phyloP scores from a whole-genome alignment of 2,329 filamentous ascomycete species.

The Blastomyces gilchristii region DNA sequence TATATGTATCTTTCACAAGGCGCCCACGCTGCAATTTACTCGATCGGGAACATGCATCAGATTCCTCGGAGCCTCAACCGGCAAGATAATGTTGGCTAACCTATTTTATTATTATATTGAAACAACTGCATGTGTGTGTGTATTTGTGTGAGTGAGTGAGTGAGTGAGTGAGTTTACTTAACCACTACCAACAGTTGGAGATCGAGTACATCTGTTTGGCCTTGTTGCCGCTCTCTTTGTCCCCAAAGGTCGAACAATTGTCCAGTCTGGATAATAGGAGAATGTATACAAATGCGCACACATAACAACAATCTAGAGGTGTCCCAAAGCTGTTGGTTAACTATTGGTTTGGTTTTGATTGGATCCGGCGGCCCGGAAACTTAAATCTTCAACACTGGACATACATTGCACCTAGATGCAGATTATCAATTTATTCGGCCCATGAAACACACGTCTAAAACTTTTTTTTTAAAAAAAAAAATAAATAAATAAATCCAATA shows the following conservation, averaged over 20 bases:
- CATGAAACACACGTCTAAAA: background rate
- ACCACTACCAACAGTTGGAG: background rate
- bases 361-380: background rate
- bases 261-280: background rate
- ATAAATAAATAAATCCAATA: background rate
- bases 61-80: background rate
- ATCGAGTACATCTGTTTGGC: background rate
- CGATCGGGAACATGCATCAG: background rate
- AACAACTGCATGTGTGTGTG: background rate
- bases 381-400: background rate
- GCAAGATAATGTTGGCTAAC: background rate
- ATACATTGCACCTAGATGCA: background rate
- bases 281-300: background rate
- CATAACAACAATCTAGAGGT: background rate
- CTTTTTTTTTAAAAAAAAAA: background rate
- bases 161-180: too few species aligned
- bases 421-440: background rate
- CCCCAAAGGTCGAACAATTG: background rate
- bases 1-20: too few species aligned
- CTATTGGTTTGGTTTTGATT: background rate
- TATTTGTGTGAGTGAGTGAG: too few species aligned
- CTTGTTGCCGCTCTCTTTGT: background rate
- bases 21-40: background rate
- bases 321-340: background rate
- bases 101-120: background rate